Evolutionary conservation across 2,329 filamentous ascomycete genomes (phyloP), one percentile per base, ranked within the genome.

Genomic region (Fusarium sp.): DNA sequence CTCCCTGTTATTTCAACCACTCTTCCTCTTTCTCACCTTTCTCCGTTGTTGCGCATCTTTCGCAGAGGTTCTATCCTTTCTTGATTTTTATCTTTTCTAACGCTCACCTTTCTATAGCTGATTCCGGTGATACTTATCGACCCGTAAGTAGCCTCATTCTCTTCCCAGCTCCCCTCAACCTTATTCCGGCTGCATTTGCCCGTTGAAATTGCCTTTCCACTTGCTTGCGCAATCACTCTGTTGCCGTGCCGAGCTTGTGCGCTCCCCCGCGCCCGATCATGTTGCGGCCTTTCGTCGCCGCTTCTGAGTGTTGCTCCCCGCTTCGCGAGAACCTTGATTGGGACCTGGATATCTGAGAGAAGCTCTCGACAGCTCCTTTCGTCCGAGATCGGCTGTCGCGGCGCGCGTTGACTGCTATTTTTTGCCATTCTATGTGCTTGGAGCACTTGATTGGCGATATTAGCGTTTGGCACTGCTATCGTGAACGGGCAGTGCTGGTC

Each of bases 91-190:
- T 66, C 63, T 46, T 68, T 72, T 69, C 69, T 75, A 69, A 72
- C 63, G 60, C 63, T 74, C 68, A 78, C 83, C 81, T 86, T 75
- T 78, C 71, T 80, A 75, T 79, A 89, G 87, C 87, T 78, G 87
- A 89, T 75, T 84, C 85, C 74, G 85, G 85, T 80, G 87, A 89
- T 76, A 89, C 81, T 70, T 89, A 89, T 79, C 86, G 87, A 79
- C 86, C 87, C 76, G 87, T 87, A 81, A 86, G 85, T 85, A 70
- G 57, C 50, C 52, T 57, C 52, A 20, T 67, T 58, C 62, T 58
- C 40, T 69, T 65, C 44, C 38, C 45, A 57, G 53, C 64, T 53
- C 48, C 40, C 43, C 50, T 49, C 51, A 46, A 57, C 52, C 36
- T 49, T 71, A 45, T 33, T 48, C 49, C 44, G 62, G 62, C 31